Evolutionary conservation across 345 rosid species (phyloP), one percentile per base, ranked within the genome.

Genomic region (Ailanthus altissimus): DNA sequence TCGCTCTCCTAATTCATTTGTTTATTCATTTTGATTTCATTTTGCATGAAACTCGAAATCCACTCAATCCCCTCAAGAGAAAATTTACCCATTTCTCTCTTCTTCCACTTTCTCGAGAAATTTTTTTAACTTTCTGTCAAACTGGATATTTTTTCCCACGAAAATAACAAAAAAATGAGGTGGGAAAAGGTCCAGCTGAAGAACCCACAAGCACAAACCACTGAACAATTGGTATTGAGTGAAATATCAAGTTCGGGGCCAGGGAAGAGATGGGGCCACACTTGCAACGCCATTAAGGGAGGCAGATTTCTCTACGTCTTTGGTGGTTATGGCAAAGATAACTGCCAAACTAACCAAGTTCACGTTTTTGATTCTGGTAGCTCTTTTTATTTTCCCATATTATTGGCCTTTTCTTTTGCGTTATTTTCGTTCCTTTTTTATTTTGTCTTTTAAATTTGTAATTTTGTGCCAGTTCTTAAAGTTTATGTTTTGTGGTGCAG

Each of bases 201-300:
- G 40, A 32, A 71, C 57, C 75, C 61, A 74, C 85, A 66, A 13
- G 73, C 74, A 75, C 80, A 74, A 64, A 84, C 70, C 85, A 83
- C 59, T 75, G 70, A 66, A 72, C 89, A 72, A 78, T 77, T n/a
- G 82, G 86, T 61, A 81, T 76, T 42, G 38, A 75, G 49, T 74
- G 74, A 63, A 18, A 76, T 53, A 32, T 76, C 71, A 23, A 67
- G 67, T 62, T 77, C 83, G 58, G 93, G 96, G 76, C 98, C 98
- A 66, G 97, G 97, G 26, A 91, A 91, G 82, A 89, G 97, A 89
- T 97, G 99, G 97, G 98, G 99, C 49, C 98, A 97, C 82, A 90
- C 98, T 63, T 90, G 94, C 79, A 97, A 97, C 95, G 86, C 97
- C 83, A 82, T 92, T 72, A 90, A 86, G 83, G 94, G 97, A 45